These are phyloP conservation scores for Leishmania arabica DNA, from an alignment of 208 protist species.

Conservation along the genomic window DNA sequence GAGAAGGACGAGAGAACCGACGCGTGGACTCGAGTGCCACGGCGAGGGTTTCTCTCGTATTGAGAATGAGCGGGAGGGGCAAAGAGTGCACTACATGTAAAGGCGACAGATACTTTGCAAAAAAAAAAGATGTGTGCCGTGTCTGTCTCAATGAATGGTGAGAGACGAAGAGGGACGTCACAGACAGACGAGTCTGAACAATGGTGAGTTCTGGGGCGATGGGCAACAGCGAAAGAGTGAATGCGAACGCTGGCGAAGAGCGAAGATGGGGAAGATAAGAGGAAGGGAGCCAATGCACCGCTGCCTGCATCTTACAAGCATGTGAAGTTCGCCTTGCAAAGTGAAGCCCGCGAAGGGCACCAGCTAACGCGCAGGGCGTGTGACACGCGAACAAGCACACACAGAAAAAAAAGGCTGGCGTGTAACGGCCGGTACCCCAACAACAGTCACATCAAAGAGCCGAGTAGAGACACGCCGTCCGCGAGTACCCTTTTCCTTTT, in stretches of 20 bases:
- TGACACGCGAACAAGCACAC: not conserved
- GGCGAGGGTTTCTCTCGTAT: not conserved
- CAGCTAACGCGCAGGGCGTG: no score
- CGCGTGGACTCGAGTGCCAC: not conserved
- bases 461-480: not conserved
- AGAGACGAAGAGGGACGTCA: not conserved
- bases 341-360: not conserved
- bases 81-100: not conserved
- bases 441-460: not conserved
- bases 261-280: not conserved
- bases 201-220: not conserved
- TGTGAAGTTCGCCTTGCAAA: not conserved
- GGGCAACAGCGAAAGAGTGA: not conserved
- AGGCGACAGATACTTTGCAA: not conserved
- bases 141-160: not conserved
- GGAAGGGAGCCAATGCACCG: not conserved
- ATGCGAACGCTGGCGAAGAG: not conserved
- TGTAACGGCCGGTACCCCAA: no score
- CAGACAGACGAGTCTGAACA: not conserved
- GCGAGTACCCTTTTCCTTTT: not conserved
- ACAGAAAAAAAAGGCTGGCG: not conserved
- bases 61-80: not conserved
- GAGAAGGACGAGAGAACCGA: not conserved
- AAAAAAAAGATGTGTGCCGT: not conserved
- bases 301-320: not conserved